Base-by-base conservation (phyloP, 106 monocot species). In the Dendrobium nobile region DNA sequence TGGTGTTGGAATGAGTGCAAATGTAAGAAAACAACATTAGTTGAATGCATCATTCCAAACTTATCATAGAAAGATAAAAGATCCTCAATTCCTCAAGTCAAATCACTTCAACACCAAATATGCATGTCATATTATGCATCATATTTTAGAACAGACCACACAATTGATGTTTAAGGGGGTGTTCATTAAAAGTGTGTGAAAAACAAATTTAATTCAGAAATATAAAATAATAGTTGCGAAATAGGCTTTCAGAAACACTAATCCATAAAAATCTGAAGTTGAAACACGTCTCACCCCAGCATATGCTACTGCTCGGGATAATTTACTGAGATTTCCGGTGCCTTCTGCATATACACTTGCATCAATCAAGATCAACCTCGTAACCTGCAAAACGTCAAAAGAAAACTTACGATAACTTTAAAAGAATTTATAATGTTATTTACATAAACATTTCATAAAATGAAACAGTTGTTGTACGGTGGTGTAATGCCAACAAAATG, bases 291-390 rank as follows among this genome's bases (percentile, higher is more conserved):
- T 92, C 76, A 97, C 97, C 84, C 91, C 94, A 84, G 92, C 87
- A 92, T 94, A 92, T 81, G 97, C 92, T 58, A 88, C 55, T 37
- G 80, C 13, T 81, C 80, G 89, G 56, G 97, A 92, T 67, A 94
- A 73, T 79, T 84, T 92, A 41, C 80, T 10, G 75, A 96, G 73
- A 67, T 91, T 83, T 79, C 90, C 93, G 42, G 96, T 89, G 70
- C 93, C 96, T 78, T 96, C 87, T 64, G 89, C 82, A 86, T 87
- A 93, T 41, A 93, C 88, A 85, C 93, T 91, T 56, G 96, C 96
- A 82, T 90, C 89, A 68, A 96, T 93, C 54, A 96, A 84, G 75
- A 96, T 77, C 84, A 93, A 67, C 81, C 88, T 91, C 48, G 77
- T 78, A 24, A 95, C 90, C 95, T 95, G 85, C 79, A 61, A 82